Conservation (phyloP, 352 stramenopile genomes). For the Phytophthora syringae region DNA sequence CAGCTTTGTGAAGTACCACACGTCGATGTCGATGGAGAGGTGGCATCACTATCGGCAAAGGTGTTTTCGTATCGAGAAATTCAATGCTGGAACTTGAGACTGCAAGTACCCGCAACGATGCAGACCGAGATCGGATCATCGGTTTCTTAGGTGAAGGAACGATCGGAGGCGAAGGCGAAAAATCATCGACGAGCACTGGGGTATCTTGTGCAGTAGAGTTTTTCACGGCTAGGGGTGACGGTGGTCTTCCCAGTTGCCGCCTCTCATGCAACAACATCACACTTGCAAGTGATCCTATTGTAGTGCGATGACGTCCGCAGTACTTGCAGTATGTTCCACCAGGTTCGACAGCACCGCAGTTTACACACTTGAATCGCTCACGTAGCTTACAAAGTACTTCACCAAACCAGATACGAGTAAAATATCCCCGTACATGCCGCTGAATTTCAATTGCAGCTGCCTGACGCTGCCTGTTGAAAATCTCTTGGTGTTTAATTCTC, state of each 20-base stretch:
- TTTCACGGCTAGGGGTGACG: not conserved
- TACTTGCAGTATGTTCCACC: slow-evolving; percentile 70
- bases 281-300: slow-evolving; percentile 31
- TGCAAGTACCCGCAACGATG: slow-evolving; percentile 1
- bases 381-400: slow-evolving; percentile 38
- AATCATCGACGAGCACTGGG: not conserved
- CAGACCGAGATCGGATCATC: not conserved
- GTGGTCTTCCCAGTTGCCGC: slow-evolving; percentile 10
- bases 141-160: slow-evolving; percentile 1
- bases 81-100: slow-evolving; percentile 1
- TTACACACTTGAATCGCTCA: slow-evolving; percentile 59
- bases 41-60: slow-evolving; percentile 20
- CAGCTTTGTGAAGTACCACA: slow-evolving; percentile 2
- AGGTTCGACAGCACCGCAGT: slow-evolving; percentile 67
- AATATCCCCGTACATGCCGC: slow-evolving; percentile 23
- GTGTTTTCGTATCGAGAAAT: not conserved
- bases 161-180: not conserved
- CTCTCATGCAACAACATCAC: slow-evolving; percentile 23
- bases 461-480: not conserved
- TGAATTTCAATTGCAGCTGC: slow-evolving; percentile 42
- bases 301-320: slow-evolving; percentile 55
- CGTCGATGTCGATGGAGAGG: slow-evolving; percentile 28
- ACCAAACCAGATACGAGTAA: slow-evolving; percentile 27
- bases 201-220: not conserved
- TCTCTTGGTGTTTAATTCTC: slow-evolving; percentile 4